Base-by-base conservation (phyloP, 441 rosid genomes). In the Erysimum pusillum region DNA sequence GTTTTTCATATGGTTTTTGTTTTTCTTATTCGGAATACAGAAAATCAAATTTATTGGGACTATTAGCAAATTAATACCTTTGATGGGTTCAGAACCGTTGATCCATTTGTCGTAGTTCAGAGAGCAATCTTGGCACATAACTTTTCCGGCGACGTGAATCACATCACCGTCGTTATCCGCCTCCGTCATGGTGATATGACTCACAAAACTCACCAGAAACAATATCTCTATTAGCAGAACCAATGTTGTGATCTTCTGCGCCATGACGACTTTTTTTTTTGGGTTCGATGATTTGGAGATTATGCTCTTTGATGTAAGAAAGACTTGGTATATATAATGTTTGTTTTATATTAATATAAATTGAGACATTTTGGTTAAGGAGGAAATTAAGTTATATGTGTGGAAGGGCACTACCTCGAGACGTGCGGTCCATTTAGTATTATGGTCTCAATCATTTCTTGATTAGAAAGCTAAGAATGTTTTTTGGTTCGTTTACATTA, bases 91-190 rank as follows among this genome's bases (percentile, higher is more conserved):
- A 41, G 84, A 81, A 2, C 91, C 94, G 46, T 74, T 69, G 28
- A 83, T 71, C 93, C 94, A 93, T 32, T 91, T 80, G 7, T 74
- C 67, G 53, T 86, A 91, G 80, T 83, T 79, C 52, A 88, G 84
- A 73, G 85, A 62, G 84, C 98, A 93, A 69, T 91, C 96, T 71
- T 91, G 98, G 79, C 95, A 93, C 78, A 86, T 39, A 0, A 93
- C 91, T 76, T 85, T 84, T 0, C 97, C 98, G 17, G 80, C 74
- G n/a, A 89, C 86, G 68, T 87, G 90, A 25, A 89, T 79, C 68
- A 78, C 73, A 46, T 82, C 79, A n/a, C 48, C 73, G n/a, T 44
- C 76, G 14, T 71, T 36, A 57, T 71, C 36, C 14, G 83, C 87
- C 74, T 10, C 46, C 6, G 48, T 41, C 31, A 10, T 41, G 57